Evolutionary conservation across 1,139 yeast species (phyloP), one percentile per base, ranked within the genome.

Genomic region (Geotrichum klebahnii): DNA sequence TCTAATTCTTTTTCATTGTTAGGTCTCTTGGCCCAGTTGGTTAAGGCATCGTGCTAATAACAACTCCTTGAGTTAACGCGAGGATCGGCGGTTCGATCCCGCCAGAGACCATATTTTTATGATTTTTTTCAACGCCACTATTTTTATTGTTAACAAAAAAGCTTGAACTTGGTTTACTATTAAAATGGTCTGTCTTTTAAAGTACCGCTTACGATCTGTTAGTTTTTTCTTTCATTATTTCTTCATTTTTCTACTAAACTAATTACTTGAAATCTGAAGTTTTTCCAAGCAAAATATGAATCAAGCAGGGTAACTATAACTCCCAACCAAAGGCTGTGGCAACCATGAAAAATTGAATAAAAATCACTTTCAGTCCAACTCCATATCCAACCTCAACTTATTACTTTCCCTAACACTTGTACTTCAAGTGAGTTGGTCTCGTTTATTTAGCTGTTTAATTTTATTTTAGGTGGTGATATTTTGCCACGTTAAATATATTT

Each of bases 11-110:
- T 26, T 10, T 26, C 8, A 31, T 8, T 8, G 26, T 6, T 38
- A n/a, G 42, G 42, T 38, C 42, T 38, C 42, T 38, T 38, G 42
- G 42, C 42, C 42, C 42, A 38, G 42, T 38, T 38, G 42, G 42
- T 38, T 38, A 38, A 38, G 42, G 42, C 42, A 38, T 38, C 42
- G 42, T 38, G 42, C 42, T 38, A 38, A 38, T 38, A 38, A 31
- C 32, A 38, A 36, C 40, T 36, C 40, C 40, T 36, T 36, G n/a
- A 24, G 40, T 31, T 31, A 8, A 31, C 34, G 34, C 34, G 34
- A 31, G 34, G 34, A 31, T 31, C 34, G 34, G 34, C 40, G 40
- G 40, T 36, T 37, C 42, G 42, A 38, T 38, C 42, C 42, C 42
- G 42, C 42, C 42, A 38, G 42, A 38, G 42, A 38, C 42, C 42